Evolutionary conservation across 2,329 filamentous ascomycete genomes (phyloP).

Genomic region (Penicillium expansum): DNA sequence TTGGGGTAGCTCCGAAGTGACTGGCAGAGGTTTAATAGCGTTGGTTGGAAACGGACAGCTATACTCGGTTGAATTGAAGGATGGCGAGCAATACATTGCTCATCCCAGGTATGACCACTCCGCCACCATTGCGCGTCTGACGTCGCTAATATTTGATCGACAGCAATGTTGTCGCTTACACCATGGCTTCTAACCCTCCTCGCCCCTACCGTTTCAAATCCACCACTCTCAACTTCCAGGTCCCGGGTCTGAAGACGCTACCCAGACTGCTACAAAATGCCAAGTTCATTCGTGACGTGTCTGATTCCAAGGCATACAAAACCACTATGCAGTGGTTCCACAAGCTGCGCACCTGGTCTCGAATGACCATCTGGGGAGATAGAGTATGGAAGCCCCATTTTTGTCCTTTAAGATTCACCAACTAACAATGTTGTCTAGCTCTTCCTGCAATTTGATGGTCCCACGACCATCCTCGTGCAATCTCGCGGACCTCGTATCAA

Average conservation of each 20-base stretch:
- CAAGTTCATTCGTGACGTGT: conserved; percentile 71
- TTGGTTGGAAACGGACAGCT: conserved; percentile 84
- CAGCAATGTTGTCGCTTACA: conserved; percentile 88
- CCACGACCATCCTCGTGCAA: conserved; percentile 80
- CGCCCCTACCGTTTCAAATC: conserved; percentile 85
- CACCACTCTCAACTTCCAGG: conserved; percentile 69
- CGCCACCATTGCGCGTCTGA: neutral
- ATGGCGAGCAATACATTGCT: conserved; percentile 84
- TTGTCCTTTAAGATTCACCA: conserved; percentile 1
- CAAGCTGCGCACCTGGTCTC: conserved; percentile 69
- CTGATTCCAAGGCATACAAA: conserved; percentile 70
- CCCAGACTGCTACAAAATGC: conserved; percentile 64
- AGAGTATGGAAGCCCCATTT: conserved; percentile 50
- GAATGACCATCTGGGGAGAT: conserved; percentile 89
- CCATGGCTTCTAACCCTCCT: conserved; percentile 69
- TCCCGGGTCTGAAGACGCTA: conserved; percentile 64
- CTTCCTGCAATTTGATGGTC: conserved; percentile 86
- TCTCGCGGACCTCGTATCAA: conserved; percentile 76
- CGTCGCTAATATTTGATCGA: conserved; percentile 6
- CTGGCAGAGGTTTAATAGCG: conserved; percentile 81
- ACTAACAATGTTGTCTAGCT: conserved; percentile 48
- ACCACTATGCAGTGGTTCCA: conserved; percentile 63
- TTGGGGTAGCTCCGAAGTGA: conserved; percentile 88
- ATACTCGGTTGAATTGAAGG: conserved; percentile 76
- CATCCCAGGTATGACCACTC: conserved; percentile 62